phyloP scores from a whole-genome alignment of 768 basidiomycete species.

The Termitomyces sp. region DNA sequence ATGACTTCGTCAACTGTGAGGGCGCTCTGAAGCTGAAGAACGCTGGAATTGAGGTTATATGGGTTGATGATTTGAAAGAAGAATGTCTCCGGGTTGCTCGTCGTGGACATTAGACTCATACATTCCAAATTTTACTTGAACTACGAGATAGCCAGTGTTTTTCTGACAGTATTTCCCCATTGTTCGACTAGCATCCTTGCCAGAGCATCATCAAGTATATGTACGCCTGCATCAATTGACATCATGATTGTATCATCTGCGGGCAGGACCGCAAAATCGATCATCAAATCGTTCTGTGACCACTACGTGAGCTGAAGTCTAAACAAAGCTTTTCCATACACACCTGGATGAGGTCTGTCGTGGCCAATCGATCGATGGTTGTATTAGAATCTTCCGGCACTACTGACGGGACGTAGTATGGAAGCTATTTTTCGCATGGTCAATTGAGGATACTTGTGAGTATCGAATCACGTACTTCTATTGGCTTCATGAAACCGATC shows the following conservation, averaged over 20 bases:
- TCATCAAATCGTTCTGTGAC: slow-evolving; percentile 21
- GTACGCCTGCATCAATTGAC: slow-evolving; percentile 24
- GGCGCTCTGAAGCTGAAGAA: slow-evolving; percentile 69
- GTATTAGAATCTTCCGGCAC: slow-evolving; percentile 9
- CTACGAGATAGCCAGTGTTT: slow-evolving; percentile 13
- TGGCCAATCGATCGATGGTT: slow-evolving; percentile 14
- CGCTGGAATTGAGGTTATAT: slow-evolving; percentile 71
- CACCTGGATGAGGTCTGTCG: slow-evolving; percentile 19
- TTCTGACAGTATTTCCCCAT: slow-evolving; percentile 15
- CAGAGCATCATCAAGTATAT: slow-evolving; percentile 17
- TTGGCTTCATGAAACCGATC: slow-evolving; percentile 20
- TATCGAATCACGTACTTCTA: slow-evolving; percentile 24
- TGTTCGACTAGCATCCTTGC: slow-evolving; percentile 18
- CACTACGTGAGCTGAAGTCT: background rate
- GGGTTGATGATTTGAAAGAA: slow-evolving; percentile 68
- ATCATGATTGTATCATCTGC: slow-evolving; percentile 21
- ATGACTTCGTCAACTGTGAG: slow-evolving; percentile 92
- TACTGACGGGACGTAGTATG: slow-evolving; percentile 26
- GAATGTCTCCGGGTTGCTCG: slow-evolving; percentile 81
- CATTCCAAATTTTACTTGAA: background rate
- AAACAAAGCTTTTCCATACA: background rate
- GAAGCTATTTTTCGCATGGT: slow-evolving; percentile 18
- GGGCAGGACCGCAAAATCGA: slow-evolving; percentile 22
- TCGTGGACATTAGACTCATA: slow-evolving; percentile 33
- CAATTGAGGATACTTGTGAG: background rate